Conservation (phyloP, 2,329 filamentous ascomycete genomes). For the Fusarium coicis region DNA sequence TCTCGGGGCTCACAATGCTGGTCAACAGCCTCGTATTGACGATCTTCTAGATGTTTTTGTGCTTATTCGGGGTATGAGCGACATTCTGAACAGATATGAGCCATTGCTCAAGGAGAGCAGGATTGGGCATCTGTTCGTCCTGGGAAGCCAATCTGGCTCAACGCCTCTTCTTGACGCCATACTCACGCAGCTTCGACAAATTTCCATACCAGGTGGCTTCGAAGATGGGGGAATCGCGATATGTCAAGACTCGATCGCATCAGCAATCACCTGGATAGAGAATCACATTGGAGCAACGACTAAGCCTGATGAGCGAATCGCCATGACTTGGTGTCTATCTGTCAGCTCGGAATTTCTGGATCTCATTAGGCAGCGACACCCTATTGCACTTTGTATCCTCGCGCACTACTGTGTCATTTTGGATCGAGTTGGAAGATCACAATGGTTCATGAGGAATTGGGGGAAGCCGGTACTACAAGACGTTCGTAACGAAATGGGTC, state of each 20-base stretch:
- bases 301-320: conserved; percentile 7
- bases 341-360: conserved; percentile 27
- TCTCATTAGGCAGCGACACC: conserved; percentile 24
- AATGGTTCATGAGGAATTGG: conserved; percentile 34
- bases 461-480: conserved; percentile 13
- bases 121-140: conserved; percentile 6
- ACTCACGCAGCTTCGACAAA: conserved; percentile 15
- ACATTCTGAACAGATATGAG: conserved; percentile 44
- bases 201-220: conserved; percentile 9
- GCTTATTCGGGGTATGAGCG: conserved; percentile 47
- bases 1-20: conserved; percentile 29
- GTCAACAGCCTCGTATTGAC: conserved; percentile 40
- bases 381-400: conserved; percentile 21
- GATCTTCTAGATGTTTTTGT: conserved; percentile 49
- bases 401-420: conserved; percentile 32
- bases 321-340: conserved; percentile 28
- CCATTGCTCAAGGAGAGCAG: conserved; percentile 4
- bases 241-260: conserved; percentile 8
- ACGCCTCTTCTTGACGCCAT: conserved; percentile 6
- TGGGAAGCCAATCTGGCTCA: not conserved
- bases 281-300: not conserved
- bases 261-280: conserved; percentile 8
- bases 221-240: not conserved
- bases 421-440: conserved; percentile 4
- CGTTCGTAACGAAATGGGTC: conserved; percentile 6